These are phyloP conservation scores for Rosa rugosa DNA, from an alignment of 306 rosid species.

Conservation along the genomic window DNA sequence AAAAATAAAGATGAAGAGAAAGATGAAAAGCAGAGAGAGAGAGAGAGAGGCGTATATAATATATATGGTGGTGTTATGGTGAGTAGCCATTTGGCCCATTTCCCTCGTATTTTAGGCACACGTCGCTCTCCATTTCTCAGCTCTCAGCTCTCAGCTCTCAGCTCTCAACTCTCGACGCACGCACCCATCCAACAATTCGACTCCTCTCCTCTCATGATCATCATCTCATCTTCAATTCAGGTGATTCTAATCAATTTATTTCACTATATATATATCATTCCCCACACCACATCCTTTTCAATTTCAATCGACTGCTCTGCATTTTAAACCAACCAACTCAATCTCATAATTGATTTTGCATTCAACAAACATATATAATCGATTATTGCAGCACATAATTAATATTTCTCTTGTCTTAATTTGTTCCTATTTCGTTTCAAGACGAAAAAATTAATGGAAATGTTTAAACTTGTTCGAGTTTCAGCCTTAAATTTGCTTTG, in stretches of 20 bases:
- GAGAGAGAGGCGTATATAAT: neutral
- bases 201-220: neutral
- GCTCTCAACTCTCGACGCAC: neutral
- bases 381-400: neutral
- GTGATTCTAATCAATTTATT: neutral
- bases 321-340: neutral
- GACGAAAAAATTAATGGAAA: neutral
- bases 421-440: neutral
- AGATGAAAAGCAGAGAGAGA: neutral
- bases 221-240: neutral
- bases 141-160: neutral
- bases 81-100: slow-evolving; percentile 1
- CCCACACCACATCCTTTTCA: neutral
- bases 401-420: too few species aligned
- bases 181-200: neutral
- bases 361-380: neutral
- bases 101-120: slow-evolving; percentile 10
- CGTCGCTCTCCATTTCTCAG: neutral
- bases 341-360: neutral
- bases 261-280: neutral
- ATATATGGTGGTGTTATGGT: neutral
- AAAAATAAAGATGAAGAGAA: neutral
- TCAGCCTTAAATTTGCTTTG: neutral
- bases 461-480: neutral
- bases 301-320: neutral